A percentile compares a stretch with the other conserved stretches of the same genome.
phyloP scores from a whole-genome alignment of 1,139 yeast species.

The Trichomonascaceae sp. region DNA sequence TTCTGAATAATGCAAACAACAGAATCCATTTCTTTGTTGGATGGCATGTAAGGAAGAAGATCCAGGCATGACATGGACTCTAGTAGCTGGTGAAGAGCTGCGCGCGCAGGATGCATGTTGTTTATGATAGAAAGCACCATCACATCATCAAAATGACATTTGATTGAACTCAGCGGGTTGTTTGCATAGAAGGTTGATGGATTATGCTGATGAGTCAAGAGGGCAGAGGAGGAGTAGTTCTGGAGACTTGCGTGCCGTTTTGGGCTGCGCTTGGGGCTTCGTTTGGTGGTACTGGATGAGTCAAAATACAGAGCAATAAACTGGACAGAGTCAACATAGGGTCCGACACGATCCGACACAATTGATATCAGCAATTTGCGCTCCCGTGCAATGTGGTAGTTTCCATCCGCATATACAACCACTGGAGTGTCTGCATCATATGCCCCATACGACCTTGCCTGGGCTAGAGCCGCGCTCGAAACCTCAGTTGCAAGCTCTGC shows the following conservation, averaged over 20 bases:
- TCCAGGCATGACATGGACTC: neutral
- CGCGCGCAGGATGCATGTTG: neutral
- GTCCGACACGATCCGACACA: slow-evolving; percentile 18
- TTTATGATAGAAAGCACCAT: too few relatives aligned
- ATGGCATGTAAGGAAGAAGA: neutral
- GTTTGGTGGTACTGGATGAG: too few relatives aligned
- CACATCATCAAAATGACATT: too few relatives aligned
- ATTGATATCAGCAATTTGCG: slow-evolving; percentile 46
- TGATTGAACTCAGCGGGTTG: too few relatives aligned
- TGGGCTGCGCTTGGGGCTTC: too few relatives aligned
- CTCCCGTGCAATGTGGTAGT: slow-evolving; percentile 57
- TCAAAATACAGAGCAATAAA: slow-evolving; percentile 7
- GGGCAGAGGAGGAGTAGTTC: too few relatives aligned
- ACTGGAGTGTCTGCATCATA: slow-evolving; percentile 16
- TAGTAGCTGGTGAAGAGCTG: neutral
- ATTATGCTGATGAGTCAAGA: too few relatives aligned
- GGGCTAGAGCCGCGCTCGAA: too few relatives aligned
- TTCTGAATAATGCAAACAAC: neutral
- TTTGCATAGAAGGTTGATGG: too few relatives aligned
- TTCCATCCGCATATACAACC: slow-evolving; percentile 60
- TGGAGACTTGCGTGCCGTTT: too few relatives aligned
- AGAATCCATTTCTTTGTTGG: neutral
- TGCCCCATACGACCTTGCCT: slow-evolving; percentile 27
- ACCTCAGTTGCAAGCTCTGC: too few relatives aligned
- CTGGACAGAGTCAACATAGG: slow-evolving; percentile 20